phyloP scores from a whole-genome alignment of 176 grass and related monocot species.

The Musa itinerans region DNA sequence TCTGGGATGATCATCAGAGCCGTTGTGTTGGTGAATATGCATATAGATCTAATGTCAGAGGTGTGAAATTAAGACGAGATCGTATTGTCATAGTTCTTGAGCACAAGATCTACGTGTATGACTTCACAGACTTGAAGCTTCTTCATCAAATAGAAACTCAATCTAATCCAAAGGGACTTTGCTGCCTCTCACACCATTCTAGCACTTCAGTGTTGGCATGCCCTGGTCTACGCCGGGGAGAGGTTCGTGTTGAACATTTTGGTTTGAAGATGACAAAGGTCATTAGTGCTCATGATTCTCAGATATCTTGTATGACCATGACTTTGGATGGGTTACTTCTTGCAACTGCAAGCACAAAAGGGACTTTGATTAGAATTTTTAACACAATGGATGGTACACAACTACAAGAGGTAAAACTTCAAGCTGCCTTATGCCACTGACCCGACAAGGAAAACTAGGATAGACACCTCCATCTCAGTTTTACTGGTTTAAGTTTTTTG shows the following conservation, averaged over 20 bases:
- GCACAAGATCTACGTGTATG: slow-evolving; percentile 79
- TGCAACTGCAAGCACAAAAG: slow-evolving; percentile 81
- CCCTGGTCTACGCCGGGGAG: slow-evolving; percentile 55
- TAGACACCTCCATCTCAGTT: not conserved
- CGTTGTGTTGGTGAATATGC: slow-evolving; percentile 76
- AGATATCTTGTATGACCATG: slow-evolving; percentile 78
- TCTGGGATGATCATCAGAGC: slow-evolving; percentile 92
- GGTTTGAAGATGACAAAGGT: slow-evolving; percentile 78
- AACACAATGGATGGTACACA: slow-evolving; percentile 87
- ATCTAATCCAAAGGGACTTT: slow-evolving; percentile 62
- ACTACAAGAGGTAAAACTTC: slow-evolving; percentile 67
- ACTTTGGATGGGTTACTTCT: slow-evolving; percentile 86
- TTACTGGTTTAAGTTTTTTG: not conserved
- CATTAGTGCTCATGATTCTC: slow-evolving; percentile 77
- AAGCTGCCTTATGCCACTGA: not conserved
- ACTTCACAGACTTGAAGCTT: slow-evolving; percentile 68
- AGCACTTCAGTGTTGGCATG: slow-evolving; percentile 87
- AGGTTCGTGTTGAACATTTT: slow-evolving; percentile 83
- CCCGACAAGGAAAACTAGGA: not conserved
- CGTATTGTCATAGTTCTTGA: slow-evolving; percentile 85
- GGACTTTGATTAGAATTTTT: slow-evolving; percentile 93
- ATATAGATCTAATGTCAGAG: slow-evolving; percentile 59
- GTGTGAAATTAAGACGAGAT: slow-evolving; percentile 57
- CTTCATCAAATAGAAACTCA: slow-evolving; percentile 90
- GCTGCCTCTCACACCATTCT: slow-evolving; percentile 79